Base-by-base conservation (phyloP, 1,284 basidiomycete genomes). In the Cutaneotrichosporon curvatum region DNA sequence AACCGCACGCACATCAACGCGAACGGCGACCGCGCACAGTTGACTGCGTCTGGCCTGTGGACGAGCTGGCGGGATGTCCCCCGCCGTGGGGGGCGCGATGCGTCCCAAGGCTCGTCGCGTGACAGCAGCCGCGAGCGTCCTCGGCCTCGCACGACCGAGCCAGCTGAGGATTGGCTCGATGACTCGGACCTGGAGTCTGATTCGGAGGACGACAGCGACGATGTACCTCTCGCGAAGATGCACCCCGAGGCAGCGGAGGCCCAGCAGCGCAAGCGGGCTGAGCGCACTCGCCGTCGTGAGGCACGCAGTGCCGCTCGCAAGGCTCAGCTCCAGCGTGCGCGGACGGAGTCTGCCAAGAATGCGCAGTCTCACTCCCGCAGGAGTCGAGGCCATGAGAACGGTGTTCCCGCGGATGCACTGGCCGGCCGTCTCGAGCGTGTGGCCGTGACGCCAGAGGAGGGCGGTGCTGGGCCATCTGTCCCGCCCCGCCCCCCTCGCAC, bases 311-410 rank as follows among this genome's bases (percentile, higher is more conserved):
- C 50, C 7, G 45, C 40, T 12, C 50, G 28, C 11, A 39, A 52
- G 30, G 43, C 41, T 15, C 37, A 41, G 28, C 45, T 52, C 2
- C 50, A 47, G 18, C 40, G 45, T 5, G 25, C 30, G 30, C 40
- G 37, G 9, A 28, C 8, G 7, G 25, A 28, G n/a, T n/a, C n/a
- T n/a, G n/a, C n/a, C n/a, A n/a, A n/a, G n/a, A n/a, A n/a, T n/a
- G n/a, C n/a, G n/a, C n/a, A n/a, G n/a, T n/a, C n/a, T n/a, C n/a
- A n/a, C n/a, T n/a, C n/a, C n/a, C n/a, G n/a, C n/a, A n/a, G n/a
- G n/a, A n/a, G n/a, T n/a, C n/a, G n/a, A 53, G 18, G 47, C 45
- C 4, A 2, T 71, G 68, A 67, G 6, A 67, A 71, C 49, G 69
- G 67, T 36, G 57, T 70, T 16, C 66, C 63, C 0, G 62, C 67